Base-by-base conservation (phyloP, 2,329 filamentous ascomycete species). In the Nothophoma quercina region DNA sequence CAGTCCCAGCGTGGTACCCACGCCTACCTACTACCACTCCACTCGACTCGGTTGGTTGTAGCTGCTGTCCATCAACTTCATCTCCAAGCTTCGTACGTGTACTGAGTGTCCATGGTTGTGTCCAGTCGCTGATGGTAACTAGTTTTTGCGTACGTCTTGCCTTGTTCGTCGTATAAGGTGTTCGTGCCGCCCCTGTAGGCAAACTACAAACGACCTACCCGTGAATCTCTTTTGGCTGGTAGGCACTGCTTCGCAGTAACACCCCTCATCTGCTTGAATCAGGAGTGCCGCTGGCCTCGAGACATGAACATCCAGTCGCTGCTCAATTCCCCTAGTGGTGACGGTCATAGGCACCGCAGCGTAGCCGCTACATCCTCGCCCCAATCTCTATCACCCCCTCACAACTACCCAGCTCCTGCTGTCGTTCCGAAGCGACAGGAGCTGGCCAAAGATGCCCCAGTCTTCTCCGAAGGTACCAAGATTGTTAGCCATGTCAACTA, bases 401-500 rank as follows among this genome's bases (percentile, higher is more conserved):
- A 58, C 34, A 47, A 51, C 10, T 41, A 53, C 8, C 41, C 44
- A 26, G 38, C 57, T 8, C 23, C 58, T 2, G 44, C 51, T 13
- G 40, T 46, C 4, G 29, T 45, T 4, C 54, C 64, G 7, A 75
- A 71, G 56, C 70, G 71, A 29, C 80, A 81, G 58, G 90, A 87
- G 75, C 78, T 87, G 66, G 77, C 82, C 51, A 91, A 89, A 70
- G 85, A 89, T 63, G 82, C 81, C 22, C 81, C 85, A 0, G 75
- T 88, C 7, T 86, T 88, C 69, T 79, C 80, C 22, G 85, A 84
- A 63, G 84, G 83, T 13, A 62, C 59, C 38, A 81, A 82, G 52
- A 78, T 85, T 25, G 85, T 86, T 57, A 90, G 89, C 3, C 77
- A 82, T 22, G 80, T 96, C 61, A 88, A 88, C 68, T 96, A 88